Percentiles rank a stretch among this genome's conserved stretches.
Evolutionary conservation across 2,329 filamentous ascomycete genomes (phyloP).

Genomic region (Colletotrichum sp.): DNA sequence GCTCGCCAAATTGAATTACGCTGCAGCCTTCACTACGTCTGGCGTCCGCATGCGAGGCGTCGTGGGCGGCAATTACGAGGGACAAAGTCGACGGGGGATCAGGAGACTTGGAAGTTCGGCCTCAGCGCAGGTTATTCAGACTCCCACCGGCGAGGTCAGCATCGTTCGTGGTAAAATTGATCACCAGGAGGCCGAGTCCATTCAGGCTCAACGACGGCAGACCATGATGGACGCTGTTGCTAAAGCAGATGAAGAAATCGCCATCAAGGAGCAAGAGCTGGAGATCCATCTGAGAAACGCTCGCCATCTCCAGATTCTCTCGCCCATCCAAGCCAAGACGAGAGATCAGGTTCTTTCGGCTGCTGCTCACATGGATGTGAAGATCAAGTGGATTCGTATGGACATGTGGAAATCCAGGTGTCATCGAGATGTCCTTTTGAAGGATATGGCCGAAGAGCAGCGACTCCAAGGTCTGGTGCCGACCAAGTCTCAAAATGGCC

Average conservation of each 20-base stretch:
- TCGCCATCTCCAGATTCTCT: slow-evolving; percentile 85
- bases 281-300: slow-evolving; percentile 87
- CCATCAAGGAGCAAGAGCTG: slow-evolving; percentile 74
- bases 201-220: slow-evolving; percentile 79
- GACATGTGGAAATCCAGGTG: slow-evolving; percentile 93
- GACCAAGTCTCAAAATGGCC: not conserved
- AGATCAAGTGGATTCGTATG: slow-evolving; percentile 91
- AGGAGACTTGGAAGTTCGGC: slow-evolving; percentile 72
- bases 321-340: slow-evolving; percentile 89
- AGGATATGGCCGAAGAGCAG: slow-evolving; percentile 79
- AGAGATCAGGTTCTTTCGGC: slow-evolving; percentile 85
- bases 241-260: slow-evolving; percentile 82
- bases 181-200: slow-evolving; percentile 83
- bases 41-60: slow-evolving; percentile 91
- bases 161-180: slow-evolving; percentile 78
- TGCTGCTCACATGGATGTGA: slow-evolving; percentile 83
- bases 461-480: not conserved
- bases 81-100: slow-evolving; percentile 75
- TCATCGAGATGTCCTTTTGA: slow-evolving; percentile 83
- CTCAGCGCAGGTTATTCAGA: slow-evolving; percentile 65
- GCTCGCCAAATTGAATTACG: slow-evolving; percentile 95
- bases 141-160: slow-evolving; percentile 74
- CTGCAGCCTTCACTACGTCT: slow-evolving; percentile 89
- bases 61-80: slow-evolving; percentile 83
- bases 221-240: slow-evolving; percentile 84